Base-by-base conservation (phyloP, 208 protist genomes). In the Crithidia thermophila region DNA sequence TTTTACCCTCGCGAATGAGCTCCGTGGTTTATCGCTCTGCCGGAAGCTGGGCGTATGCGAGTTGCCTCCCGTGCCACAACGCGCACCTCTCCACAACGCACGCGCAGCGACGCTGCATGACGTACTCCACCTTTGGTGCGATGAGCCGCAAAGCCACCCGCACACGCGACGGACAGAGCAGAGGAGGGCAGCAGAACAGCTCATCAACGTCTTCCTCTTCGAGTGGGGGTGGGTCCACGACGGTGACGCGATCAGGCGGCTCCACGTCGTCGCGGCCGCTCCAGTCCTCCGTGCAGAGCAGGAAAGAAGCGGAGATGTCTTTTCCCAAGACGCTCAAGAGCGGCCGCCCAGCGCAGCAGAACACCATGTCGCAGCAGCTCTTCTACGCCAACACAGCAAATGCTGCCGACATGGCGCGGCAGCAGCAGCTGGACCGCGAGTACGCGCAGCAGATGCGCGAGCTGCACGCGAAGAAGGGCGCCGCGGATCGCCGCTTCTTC, bases 321-420 rank as follows among this genome's bases (percentile, higher is more conserved):
- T 95, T 95, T 57, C 90, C 90, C 0, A 65, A 80, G 42, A 95
- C 90, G 0, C 83, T 92, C 36, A 85, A 82, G 46, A 95, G 90
- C 42, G 90, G 90, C 4, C 87, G 90, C 39, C 79, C 79, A 34
- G 86, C 65, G 40, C 74, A 95, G 61, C 75, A 88, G 28, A 81
- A 84, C 60, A 90, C 85, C 13, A 31, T 62, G 13, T 74, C 82
- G 9, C 85, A 90, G 75, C 87, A 85, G 18, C 39, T 89, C 25
- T 88, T 82, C 60, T 84, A 77, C 42, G 50, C 58, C 1, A 82
- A 86, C 40, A 18, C 57, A 3, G 61, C 55, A 42, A 73, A 80
- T 57, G 77, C 70, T 5, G 67, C 69, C 25, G 72, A 79, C 20
- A 66, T 85, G 63, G 61, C 64, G 16, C 47, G 69, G 53, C 85